Evolutionary conservation across 2,329 filamentous ascomycete species (phyloP), one percentile per base, ranked within the genome.

Genomic region (Pseudogymnoascus verrucosus): DNA sequence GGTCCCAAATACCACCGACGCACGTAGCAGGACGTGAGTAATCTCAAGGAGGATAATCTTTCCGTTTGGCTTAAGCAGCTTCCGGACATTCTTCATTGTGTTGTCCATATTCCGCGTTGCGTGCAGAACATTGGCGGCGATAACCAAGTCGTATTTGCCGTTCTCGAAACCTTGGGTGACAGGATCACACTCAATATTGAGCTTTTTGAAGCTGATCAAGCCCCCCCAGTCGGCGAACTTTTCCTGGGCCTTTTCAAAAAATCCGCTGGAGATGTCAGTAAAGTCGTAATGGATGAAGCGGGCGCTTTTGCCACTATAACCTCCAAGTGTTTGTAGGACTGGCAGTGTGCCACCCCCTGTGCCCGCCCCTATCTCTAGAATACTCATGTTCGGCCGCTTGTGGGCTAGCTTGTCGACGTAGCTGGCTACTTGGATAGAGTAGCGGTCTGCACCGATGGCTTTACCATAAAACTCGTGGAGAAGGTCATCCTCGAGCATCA

Each of bases 281-380:
- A 34, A 34, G 28, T 34, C 28, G 28, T 34, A 34, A 10, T 34
- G 28, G 28, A 7, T 34, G 28, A 34, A 34, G 60, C 64, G 69
- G 11, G 14, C 42, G 42, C 68, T 69, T 21, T 31, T 36, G 12
- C 28, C 28, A 34, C 28, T 34, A 34, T 34, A 34, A 34, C 28
- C 28, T 34, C 28, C 28, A 34, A 34, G 28, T 34, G 28, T 34
- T 34, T 34, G 65, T 1, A 65, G 65, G 28, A 68, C 67, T 11
- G 63, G 44, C 2, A 64, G 61, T n/a, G 64, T 65, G 1, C 61
- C 71, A n/a, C 73, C 74, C 3, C 77, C 78, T 2, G 76, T 78
- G 1, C 79, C 79, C 14, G 76, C 78, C 5, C 78, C 78, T 19
- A 76, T 69, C 61, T 78, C 76, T 1, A 78, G 69, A 26, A 78